Evolutionary conservation across 768 basidiomycete species (phyloP), one percentile per base, ranked within the genome.

Genomic region (Grammothele lineata): DNA sequence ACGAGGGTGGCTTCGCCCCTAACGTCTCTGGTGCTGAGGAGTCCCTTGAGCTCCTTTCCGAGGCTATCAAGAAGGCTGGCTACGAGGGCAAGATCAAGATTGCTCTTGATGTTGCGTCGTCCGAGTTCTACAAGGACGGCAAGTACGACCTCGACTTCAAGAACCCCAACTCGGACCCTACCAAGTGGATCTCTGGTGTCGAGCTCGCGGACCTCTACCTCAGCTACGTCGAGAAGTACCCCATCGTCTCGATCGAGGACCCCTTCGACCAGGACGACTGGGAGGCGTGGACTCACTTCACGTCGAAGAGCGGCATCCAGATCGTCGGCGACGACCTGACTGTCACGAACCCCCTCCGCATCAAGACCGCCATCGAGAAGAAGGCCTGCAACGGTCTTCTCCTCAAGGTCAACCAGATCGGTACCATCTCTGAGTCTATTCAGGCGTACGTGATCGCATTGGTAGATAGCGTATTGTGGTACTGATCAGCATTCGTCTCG

Each of bases 231-330:
- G 77, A 91, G 71, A 87, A 94, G 72, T 97, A 98, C 77, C 93
- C 94, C 50, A 98, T 97, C 56, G 81, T 91, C 47, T 93, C 92
- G 25, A 80, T 94, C 58, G 93, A 95, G 73, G 96, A 99, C 69
- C 95, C 96, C 67, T 99, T 99, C 72, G 95, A 98, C 70, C 94
- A 99, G 75, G 96, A 99, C 66, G 96, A 99, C 74, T 97, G 92
- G 92, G 92, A 92, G 66, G 92, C 93, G 34, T 99, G 96, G 96
- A 73, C 81, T 30, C 84, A 92, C 76, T 91, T 97, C 73, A 96
- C 88, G 59, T 69, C 73, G 59, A 69, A 80, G 53, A 78, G 83
- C 61, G 76, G 77, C 19, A 86, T 94, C 66, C 92, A 95, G 72
- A 86, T 94, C 55, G 92, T 94, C 54, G 91, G 91, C 60, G 95